Evolutionary conservation across 495 filamentous ascomycete species (phyloP), one percentile per base, ranked within the genome.

Genomic region (Cudoniella acicularis): DNA sequence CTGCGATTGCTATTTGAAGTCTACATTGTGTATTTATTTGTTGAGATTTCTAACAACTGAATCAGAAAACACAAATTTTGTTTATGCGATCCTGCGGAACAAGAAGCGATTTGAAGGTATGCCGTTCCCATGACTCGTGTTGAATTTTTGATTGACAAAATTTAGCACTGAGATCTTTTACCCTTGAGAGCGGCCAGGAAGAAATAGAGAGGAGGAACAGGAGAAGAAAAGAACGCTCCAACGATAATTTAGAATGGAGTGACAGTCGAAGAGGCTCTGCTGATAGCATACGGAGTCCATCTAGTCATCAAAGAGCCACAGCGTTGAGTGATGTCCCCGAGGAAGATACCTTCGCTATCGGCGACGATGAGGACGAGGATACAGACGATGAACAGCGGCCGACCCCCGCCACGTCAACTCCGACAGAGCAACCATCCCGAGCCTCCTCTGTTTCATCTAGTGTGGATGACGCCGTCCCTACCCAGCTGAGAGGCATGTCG

Each of bases 401-500:
- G 13, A 91, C 90, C 1, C 89, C 89, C 18, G 60, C 62, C 3
- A 81, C 84, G 1, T 89, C 88, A 4, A 87, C 86, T 11, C 82
- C 87, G 2, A 92, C 88, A 4, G 77, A 83, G 43, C 84, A 83
- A 30, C 82, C 79, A 17, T 94, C 91, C 4, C 80, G 83, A 16
- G 81, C 86, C 17, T 84, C 86, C 4, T 96, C 91, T 0, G 72
- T 87, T 16, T 86, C 89, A 16, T 91, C 84, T 0, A 81, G 82
- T 1, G 73, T 82, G 1, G 94, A 96, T 56, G 90, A 94, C 64
- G 86, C 88, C 22, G 82, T 96, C 10, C 90, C 92, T n/a, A 75
- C 86, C 30, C 93, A 97, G 65, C 69, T 95, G n/a, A 83, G 91
- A 49, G 93, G 91, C 49, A 99, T 98, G 91, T 96, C 93, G 10